Conservation (phyloP, 805 yeast species). For the Kuraishia cidri region DNA sequence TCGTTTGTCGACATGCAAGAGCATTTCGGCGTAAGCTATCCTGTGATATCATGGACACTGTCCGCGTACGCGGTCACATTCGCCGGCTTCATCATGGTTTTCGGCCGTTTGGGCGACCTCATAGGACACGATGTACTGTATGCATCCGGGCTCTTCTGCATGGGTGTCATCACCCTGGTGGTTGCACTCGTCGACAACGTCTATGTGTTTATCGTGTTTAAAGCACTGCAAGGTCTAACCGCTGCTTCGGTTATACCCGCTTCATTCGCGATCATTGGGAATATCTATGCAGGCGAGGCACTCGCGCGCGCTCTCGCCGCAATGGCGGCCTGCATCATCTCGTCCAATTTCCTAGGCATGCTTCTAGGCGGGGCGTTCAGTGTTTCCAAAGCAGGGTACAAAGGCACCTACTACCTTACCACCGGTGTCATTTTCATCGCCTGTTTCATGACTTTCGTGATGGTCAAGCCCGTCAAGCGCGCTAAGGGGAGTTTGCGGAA, state of each 20-base stretch:
- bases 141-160: constrained; percentile 11
- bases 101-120: constrained; percentile 25
- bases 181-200: constrained; percentile 25
- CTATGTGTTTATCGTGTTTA: constrained; percentile 26
- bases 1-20: constrained; percentile 2
- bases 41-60: constrained; percentile 17
- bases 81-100: constrained; percentile 24
- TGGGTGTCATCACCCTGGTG: constrained; percentile 18
- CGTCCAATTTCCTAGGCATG: constrained; percentile 28
- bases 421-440: constrained; percentile 19
- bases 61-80: constrained; percentile 26
- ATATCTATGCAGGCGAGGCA: constrained; percentile 16
- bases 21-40: neutral
- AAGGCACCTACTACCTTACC: constrained; percentile 25
- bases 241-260: constrained; percentile 32
- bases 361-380: constrained; percentile 37
- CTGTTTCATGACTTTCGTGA: constrained; percentile 15
- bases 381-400: constrained; percentile 24
- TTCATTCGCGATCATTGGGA: constrained; percentile 21
- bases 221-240: constrained; percentile 35
- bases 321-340: constrained; percentile 16
- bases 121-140: constrained; percentile 20
- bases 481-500: constrained; percentile 10
- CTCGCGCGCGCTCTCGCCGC: constrained; percentile 17
- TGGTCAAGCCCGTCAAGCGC: constrained; percentile 17